These are phyloP conservation scores for Clonostachys solani DNA, from an alignment of 2,329 filamentous ascomycete species.

Conservation along the genomic window DNA sequence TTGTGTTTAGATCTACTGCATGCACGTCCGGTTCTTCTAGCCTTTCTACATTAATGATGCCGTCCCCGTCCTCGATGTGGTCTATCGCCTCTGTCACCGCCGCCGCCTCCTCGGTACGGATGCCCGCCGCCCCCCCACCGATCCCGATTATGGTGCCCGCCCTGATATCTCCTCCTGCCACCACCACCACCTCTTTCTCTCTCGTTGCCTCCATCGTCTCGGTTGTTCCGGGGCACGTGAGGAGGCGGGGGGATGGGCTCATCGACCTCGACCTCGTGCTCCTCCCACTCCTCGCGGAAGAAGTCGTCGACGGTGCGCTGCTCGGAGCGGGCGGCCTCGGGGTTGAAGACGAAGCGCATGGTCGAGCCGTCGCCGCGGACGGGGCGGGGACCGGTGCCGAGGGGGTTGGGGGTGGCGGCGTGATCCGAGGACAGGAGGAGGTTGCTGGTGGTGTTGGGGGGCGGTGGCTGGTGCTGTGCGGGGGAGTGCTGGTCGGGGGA, in stretches of 20 bases:
- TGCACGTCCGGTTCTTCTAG: too few species aligned
- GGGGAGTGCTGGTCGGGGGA: neutral
- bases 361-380: slow-evolving; percentile 49
- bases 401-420: neutral
- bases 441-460: neutral
- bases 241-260: slow-evolving; percentile 39
- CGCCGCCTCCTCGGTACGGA: neutral
- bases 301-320: slow-evolving; percentile 62
- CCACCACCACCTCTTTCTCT: slow-evolving; percentile 4
- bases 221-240: slow-evolving; percentile 7
- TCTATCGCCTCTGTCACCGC: neutral
- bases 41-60: too few species aligned
- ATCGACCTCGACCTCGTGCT: slow-evolving; percentile 75
- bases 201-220: slow-evolving; percentile 4
- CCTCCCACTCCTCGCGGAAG: slow-evolving; percentile 71
- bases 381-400: slow-evolving; percentile 2
- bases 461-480: neutral
- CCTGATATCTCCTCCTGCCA: slow-evolving; percentile 9
- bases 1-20: too few species aligned
- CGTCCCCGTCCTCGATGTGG: neutral
- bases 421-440: neutral
- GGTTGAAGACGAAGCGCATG: slow-evolving; percentile 84
- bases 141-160: slow-evolving; percentile 1
- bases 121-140: neutral
- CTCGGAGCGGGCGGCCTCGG: slow-evolving; percentile 69